phyloP scores from a whole-genome alignment of 371 early-diverging fungal species.

The Rhizopus delemar region DNA sequence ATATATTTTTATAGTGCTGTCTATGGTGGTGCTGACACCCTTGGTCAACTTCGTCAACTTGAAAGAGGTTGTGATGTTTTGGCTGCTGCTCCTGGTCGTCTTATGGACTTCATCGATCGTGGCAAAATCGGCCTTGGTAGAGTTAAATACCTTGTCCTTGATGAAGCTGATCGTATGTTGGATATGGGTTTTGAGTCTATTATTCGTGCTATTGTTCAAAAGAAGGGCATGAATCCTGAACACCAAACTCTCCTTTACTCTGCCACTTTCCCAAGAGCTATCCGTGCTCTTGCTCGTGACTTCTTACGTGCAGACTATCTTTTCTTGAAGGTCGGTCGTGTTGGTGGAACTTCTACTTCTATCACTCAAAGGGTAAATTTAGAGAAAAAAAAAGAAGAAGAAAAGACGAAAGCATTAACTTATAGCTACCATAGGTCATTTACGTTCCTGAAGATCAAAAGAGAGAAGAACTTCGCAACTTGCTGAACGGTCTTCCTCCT shows the following conservation, averaged over 20 bases:
- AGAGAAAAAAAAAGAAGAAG: constrained; percentile 32
- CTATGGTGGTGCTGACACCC: constrained; percentile 90
- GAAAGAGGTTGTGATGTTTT: constrained; percentile 89
- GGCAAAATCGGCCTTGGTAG: constrained; percentile 77
- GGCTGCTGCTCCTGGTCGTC: constrained; percentile 97
- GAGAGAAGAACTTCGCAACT: constrained; percentile 36
- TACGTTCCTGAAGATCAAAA: constrained; percentile 65
- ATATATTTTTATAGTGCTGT: constrained; percentile 50
- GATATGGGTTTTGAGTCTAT: constrained; percentile 99
- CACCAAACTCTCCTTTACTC: constrained; percentile 97
- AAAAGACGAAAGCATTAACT: constrained; percentile 62
- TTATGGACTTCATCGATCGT: constrained; percentile 91
- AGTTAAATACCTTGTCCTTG: constrained; percentile 91
- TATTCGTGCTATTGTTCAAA: constrained; percentile 90
- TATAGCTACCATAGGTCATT: constrained; percentile 69
- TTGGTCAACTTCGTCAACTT: constrained; percentile 86
- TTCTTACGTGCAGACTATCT: constrained; percentile 75
- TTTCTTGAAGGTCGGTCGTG: constrained; percentile 52
- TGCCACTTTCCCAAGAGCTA: constrained; percentile 97
- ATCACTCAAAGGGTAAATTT: constrained; percentile 49
- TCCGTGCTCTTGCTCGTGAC: constrained; percentile 87
- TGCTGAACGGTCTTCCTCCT: constrained; percentile 31
- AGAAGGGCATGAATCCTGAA: constrained; percentile 76
- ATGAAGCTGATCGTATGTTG: constrained; percentile 98
- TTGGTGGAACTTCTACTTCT: constrained; percentile 56